Base-by-base conservation (phyloP, 2,329 filamentous ascomycete genomes). In the Colletotrichum kahawae region DNA sequence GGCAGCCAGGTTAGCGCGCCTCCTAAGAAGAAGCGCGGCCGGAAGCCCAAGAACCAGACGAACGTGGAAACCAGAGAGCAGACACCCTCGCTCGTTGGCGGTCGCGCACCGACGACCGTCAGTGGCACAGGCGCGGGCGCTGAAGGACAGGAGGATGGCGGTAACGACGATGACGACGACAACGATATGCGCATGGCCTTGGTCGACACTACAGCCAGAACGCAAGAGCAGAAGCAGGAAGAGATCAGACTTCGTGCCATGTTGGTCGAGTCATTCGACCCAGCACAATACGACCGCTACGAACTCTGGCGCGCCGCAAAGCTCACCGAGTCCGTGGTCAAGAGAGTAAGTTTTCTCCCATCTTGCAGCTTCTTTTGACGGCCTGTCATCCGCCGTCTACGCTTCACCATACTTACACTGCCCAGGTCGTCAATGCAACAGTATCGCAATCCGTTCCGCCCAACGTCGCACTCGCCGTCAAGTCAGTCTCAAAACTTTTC, bases 381-480 rank as follows among this genome's bases (percentile, higher is more conserved):
- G 6, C 43, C 31, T 65, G 13, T 67, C 13, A 48, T 43, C 31
- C 36, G 13, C 18, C n/a, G 5, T 5, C 8, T 14, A 14, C 7
- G 31, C 43, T 51, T 13, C 10, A 31, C 18, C 12, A 38, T 33
- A 33, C 60, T 75, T 5, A 78, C 77, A n/a, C 43, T 43, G 36
- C 24, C 66, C 75, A 93, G 89, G 90, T 96, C 76, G 93, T 95
- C 81, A 96, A 96, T 80, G 93, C 94, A 74, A 95, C 94, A 2
- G 92, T 95, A 10, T 95, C 93, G 0, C 94, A 96, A 82, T 95
- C 93, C 2, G 94, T 95, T 0, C 93, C 93, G 0, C 88, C 90
- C 24, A 93, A 91, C 78, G 93, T 95, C 65, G 92, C 94, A 76
- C 92, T 93, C 27, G 93, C 93, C n/a, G 93, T 96, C 80, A 93